Base-by-base conservation (phyloP, 1,284 basidiomycete species). In the Anthracocystis panici-leucophaei region DNA sequence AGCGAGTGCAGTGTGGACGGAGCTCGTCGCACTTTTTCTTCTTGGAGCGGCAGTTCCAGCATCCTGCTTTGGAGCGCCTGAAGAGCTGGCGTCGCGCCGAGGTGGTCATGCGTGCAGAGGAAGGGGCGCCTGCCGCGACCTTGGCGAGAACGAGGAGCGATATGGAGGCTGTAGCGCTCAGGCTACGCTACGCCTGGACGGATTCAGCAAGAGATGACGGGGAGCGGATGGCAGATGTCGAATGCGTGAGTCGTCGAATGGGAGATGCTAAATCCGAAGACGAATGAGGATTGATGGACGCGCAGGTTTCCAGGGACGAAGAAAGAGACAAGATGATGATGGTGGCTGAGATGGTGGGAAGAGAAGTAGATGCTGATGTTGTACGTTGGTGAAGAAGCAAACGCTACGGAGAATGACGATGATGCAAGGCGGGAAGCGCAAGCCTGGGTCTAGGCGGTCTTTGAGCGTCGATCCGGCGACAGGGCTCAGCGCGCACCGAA, bases 1-100 rank as follows among this genome's bases (percentile, higher is more conserved):
- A 76, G 41, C 74, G 49, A 42, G 74, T 68, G 53, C 74, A 76
- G 23, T 68, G 55, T 27, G 74, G 74, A 35, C 68, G 64, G 33
- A 55, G 49, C 48, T 76, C 74, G 68, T 76, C 74, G 53, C 74
- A 76, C 53, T 76, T 76, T 41, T 76, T 76, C 68, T 76, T 76
- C 44, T 76, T 71, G 29, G 68, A 65, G 14, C 74, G 74, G 38
- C 74, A 76, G 35, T 71, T 76, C 68, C 61, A 65, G 62, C 74
- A 76, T 38, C 74, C 74, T 18, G 74, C 68, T 49, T 71, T 71
- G 61, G 74, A 76, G 31, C 74, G 74, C 48, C 68, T 44, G 52
- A 76, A 76, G 42, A 75, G 66, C 49, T 75, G 66, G 46, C 72
- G 72, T 35, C 72, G 54, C 12, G 72, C 65, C n/a, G 66, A 63